A percentile compares a stretch with the other conserved stretches of the same genome.
These are phyloP conservation scores for Bipolaris gigantea DNA, from an alignment of 2,329 filamentous ascomycete genomes.

Conservation along the genomic window DNA sequence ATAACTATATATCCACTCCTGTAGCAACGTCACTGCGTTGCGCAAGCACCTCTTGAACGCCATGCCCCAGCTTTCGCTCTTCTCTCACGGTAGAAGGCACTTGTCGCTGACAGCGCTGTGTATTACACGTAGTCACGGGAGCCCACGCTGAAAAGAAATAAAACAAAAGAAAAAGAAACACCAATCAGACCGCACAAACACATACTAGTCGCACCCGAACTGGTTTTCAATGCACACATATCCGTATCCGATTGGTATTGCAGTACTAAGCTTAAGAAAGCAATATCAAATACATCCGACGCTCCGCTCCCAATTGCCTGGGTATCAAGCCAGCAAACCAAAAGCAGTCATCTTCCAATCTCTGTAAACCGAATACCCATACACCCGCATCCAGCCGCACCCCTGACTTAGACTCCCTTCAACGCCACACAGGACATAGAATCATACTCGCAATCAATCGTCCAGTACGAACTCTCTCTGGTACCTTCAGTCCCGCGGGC, in stretches of 20 bases:
- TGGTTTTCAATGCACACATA: background rate
- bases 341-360: background rate
- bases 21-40: constrained; percentile 6
- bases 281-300: constrained; percentile 6
- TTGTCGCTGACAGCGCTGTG: background rate
- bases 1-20: background rate
- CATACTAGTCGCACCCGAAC: background rate
- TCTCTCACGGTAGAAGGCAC: too few relatives aligned
- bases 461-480: background rate
- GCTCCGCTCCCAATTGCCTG: background rate
- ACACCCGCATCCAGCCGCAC: background rate
- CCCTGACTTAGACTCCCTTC: background rate
- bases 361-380: background rate
- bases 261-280: background rate
- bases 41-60: background rate
- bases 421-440: background rate
- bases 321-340: background rate
- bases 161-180: background rate
- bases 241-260: background rate
- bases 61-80: background rate
- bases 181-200: background rate
- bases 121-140: background rate
- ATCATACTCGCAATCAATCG: background rate
- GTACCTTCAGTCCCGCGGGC: constrained; percentile 18
- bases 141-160: background rate